Conservation (phyloP, 1,284 basidiomycete species). For the Xanthoconium separans region DNA sequence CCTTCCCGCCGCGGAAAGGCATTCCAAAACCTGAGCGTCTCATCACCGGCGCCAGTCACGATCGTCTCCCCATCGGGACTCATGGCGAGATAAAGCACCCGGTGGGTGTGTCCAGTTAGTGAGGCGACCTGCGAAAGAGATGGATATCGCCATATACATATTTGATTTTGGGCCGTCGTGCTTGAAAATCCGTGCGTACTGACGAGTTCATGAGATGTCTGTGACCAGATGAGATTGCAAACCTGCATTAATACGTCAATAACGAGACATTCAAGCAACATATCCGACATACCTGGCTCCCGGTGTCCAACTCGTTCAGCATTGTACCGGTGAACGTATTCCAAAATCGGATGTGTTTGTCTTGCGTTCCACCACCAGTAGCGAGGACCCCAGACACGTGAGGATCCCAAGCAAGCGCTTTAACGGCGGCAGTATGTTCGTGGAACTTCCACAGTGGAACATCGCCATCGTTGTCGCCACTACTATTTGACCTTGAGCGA, state of each 20-base stretch:
- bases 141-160: conserved; percentile 98
- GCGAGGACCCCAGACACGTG: conserved; percentile 91
- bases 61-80: conserved; percentile 96
- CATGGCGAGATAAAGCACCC: conserved; percentile 96
- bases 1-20: conserved; percentile 73
- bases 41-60: conserved; percentile 97
- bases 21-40: conserved; percentile 97
- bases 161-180: conserved; percentile 94
- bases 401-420: conserved; percentile 97
- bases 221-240: conserved; percentile 96
- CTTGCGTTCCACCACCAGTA: conserved; percentile 96
- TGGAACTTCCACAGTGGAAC: conserved; percentile 91
- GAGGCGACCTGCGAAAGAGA: conserved; percentile 92
- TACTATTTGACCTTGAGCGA: conserved; percentile 26
- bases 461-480: conserved; percentile 46
- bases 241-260: conserved; percentile 53
- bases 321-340: conserved; percentile 87
- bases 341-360: conserved; percentile 98
- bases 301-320: conserved; percentile 87
- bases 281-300: conserved; percentile 73
- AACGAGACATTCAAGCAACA: background rate
- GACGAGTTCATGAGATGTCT: conserved; percentile 94
- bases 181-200: conserved; percentile 97
- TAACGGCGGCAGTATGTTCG: conserved; percentile 96
- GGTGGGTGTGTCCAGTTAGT: conserved; percentile 91